phyloP scores from a whole-genome alignment of 768 basidiomycete genomes.

The Tulasnella sp. region DNA sequence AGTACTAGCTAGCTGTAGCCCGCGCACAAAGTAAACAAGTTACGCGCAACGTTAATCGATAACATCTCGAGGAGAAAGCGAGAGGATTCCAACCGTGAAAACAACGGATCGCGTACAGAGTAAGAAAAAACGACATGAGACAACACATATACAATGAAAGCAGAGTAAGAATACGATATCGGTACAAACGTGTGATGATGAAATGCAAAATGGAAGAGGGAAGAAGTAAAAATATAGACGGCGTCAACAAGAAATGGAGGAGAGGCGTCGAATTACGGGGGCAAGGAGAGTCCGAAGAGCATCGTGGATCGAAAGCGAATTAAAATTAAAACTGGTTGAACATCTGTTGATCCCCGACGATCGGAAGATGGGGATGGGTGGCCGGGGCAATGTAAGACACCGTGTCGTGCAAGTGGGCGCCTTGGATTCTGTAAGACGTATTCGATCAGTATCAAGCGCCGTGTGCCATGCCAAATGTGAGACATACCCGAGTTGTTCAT shows the following conservation, averaged over 20 bases:
- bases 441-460: conserved; percentile 15
- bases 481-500: conserved; percentile 69
- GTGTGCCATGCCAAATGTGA: background rate
- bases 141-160: conserved; percentile 9
- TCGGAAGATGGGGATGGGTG: conserved; percentile 26
- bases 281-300: background rate
- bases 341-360: conserved; percentile 12
- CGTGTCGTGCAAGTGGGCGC: background rate
- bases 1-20: conserved; percentile 57
- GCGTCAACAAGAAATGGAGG: background rate
- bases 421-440: background rate
- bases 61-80: background rate
- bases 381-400: conserved; percentile 22
- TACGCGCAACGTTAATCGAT: conserved; percentile 36
- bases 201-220: background rate
- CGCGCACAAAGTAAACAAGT: conserved; percentile 49
- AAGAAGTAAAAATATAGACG: conserved; percentile 21
- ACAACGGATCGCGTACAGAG: background rate
- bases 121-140: background rate
- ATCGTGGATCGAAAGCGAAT: background rate
- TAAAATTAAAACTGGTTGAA: conserved; percentile 3
- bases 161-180: conserved; percentile 16
- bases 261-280: background rate
- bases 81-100: conserved; percentile 4
- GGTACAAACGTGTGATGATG: conserved; percentile 16